These are phyloP conservation scores for Fusarium subglutinans DNA, from an alignment of 2,329 filamentous ascomycete species.

Conservation along the genomic window DNA sequence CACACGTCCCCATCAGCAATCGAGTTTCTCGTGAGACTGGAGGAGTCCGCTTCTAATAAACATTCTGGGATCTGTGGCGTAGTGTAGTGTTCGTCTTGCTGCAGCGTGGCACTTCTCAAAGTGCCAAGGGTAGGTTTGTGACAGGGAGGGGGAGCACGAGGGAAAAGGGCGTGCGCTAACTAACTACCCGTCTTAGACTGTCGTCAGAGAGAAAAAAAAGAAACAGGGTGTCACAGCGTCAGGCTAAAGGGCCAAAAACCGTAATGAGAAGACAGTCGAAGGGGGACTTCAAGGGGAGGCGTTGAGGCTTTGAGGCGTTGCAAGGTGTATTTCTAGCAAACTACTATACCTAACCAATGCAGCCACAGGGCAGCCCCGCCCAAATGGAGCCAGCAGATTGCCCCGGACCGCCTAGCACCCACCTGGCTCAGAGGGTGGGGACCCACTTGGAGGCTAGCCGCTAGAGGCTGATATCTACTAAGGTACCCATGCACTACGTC, in stretches of 20 bases:
- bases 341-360: not conserved
- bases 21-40: not conserved
- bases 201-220: not conserved
- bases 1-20: not conserved
- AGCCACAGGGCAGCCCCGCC: constrained; percentile 3
- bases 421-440: not conserved
- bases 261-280: not conserved
- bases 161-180: constrained; percentile 14
- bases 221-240: constrained; percentile 8
- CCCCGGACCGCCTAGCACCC: constrained; percentile 1
- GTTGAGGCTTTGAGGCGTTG: not conserved
- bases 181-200: not conserved
- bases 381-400: not conserved
- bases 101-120: constrained; percentile 8
- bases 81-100: not conserved
- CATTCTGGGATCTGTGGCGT: constrained; percentile 1
- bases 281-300: not conserved
- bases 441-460: not conserved
- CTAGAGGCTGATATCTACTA: constrained; percentile 8
- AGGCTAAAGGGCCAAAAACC: constrained; percentile 1
- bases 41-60: not conserved
- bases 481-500: constrained; percentile 12
- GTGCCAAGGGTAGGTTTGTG: constrained; percentile 6
- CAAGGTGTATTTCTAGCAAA: not conserved
- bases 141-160: not conserved